Evolutionary conservation across 495 filamentous ascomycete genomes (phyloP).

Genomic region (Penicillium odoratum): DNA sequence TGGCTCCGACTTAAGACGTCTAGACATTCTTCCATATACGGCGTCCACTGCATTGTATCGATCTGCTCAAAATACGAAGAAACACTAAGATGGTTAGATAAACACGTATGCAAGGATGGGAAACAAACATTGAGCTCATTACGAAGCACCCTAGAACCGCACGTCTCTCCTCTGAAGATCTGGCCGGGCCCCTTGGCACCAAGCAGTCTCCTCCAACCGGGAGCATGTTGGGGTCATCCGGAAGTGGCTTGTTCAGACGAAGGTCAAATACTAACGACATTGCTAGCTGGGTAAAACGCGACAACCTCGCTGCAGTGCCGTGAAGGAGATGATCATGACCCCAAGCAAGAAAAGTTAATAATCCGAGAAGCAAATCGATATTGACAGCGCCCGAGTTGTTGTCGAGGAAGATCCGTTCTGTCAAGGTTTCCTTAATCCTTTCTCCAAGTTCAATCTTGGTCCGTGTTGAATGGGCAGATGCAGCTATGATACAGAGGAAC

Average conservation of each 20-base stretch:
- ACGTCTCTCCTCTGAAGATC: constrained; percentile 43
- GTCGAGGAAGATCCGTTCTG: constrained; percentile 43
- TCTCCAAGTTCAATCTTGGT: constrained; percentile 33
- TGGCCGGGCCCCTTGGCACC: background rate
- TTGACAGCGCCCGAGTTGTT: constrained; percentile 34
- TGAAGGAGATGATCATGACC: constrained; percentile 21
- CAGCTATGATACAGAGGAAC: constrained; percentile 45
- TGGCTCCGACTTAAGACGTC: constrained; percentile 18
- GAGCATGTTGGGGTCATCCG: constrained; percentile 25
- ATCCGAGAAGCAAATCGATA: constrained; percentile 49
- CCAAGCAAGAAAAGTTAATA: constrained; percentile 45
- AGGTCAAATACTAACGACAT: constrained; percentile 50
- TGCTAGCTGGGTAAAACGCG: constrained; percentile 46
- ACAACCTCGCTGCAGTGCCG: constrained; percentile 19
- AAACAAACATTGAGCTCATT: constrained; percentile 23
- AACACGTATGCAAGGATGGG: too few species aligned
- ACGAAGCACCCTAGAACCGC: constrained; percentile 49
- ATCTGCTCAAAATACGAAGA: constrained; percentile 11
- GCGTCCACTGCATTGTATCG: constrained; percentile 36
- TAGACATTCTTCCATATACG: constrained; percentile 39
- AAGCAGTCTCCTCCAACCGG: background rate
- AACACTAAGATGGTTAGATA: background rate
- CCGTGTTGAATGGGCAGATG: constrained; percentile 27
- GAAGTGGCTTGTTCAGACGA: constrained; percentile 46
- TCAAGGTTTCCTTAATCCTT: constrained; percentile 36